Evolutionary conservation across 2,329 filamentous ascomycete species (phyloP).

Genomic region (Botrytis fragariae): DNA sequence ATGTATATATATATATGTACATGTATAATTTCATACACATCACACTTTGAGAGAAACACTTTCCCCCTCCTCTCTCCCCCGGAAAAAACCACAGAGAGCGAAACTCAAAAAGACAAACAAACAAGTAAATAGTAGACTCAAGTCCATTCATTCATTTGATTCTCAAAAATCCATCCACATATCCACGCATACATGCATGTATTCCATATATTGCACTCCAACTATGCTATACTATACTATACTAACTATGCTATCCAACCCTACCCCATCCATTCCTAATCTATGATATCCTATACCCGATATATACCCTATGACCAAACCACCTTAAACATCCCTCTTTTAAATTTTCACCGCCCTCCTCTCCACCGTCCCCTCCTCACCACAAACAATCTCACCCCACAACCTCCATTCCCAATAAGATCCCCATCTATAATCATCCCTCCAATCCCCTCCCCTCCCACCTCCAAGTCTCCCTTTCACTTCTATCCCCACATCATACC

Average conservation of each 20-base stretch:
- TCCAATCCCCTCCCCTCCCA: no score
- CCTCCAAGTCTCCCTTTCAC: no score
- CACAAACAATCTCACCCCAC: no score
- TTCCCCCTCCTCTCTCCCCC: no score
- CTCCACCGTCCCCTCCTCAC: not conserved
- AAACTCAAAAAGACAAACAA: not conserved
- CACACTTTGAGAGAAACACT: no score
- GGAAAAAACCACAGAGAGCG: accelerated
- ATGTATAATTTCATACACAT: no score
- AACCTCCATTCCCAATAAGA: no score
- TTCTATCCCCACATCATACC: not conserved
- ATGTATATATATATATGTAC: no score
- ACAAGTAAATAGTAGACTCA: not conserved
- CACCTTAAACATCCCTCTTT: not conserved
- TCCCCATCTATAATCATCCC: not conserved
- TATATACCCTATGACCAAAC: no score
- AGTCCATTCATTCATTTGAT: not conserved
- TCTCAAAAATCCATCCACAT: not conserved
- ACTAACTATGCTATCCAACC: no score
- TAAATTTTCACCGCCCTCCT: not conserved
- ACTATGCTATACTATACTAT: not conserved
- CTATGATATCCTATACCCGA: no score
- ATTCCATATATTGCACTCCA: not conserved
- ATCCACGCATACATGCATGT: not conserved
- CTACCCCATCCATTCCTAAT: not conserved